A percentile compares a stretch with the other conserved stretches of the same genome.
phyloP scores from a whole-genome alignment of 805 yeast genomes.

The Brettanomyces sp. region DNA sequence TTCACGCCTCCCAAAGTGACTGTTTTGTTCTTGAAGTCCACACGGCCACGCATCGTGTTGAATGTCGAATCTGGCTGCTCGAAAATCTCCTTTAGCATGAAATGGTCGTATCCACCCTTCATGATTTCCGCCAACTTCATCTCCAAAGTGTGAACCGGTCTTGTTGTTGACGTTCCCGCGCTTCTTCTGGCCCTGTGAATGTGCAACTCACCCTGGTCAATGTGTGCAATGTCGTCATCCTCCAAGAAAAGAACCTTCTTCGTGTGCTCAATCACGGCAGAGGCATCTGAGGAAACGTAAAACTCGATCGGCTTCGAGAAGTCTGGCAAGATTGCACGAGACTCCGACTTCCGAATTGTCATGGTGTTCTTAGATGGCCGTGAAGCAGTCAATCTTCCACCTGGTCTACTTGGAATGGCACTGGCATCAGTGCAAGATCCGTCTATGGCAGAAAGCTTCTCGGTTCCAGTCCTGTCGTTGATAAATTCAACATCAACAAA shows the following conservation, averaged over 20 bases:
- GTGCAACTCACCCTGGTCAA: conserved; percentile 95
- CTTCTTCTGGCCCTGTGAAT: conserved; percentile 91
- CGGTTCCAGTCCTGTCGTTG: conserved; percentile 29
- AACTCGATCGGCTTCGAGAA: conserved; percentile 88
- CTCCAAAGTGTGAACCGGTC: conserved; percentile 94
- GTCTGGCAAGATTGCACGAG: conserved; percentile 94
- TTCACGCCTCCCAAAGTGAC: conserved; percentile 88
- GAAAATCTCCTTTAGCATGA: conserved; percentile 97
- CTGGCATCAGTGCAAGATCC: background rate
- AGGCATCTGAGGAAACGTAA: conserved; percentile 93
- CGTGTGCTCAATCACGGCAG: conserved; percentile 93
- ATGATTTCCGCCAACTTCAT: conserved; percentile 95
- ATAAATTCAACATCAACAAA: conserved; percentile 98
- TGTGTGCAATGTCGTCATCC: conserved; percentile 98
- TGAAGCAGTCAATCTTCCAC: background rate
- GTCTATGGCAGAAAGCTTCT: conserved; percentile 8
- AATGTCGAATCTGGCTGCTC: conserved; percentile 98
- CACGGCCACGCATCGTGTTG: conserved; percentile 98
- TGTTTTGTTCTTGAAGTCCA: conserved; percentile 72
- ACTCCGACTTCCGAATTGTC: conserved; percentile 35
- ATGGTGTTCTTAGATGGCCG: conserved; percentile 8
- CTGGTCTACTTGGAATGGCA: background rate
- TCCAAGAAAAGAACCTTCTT: conserved; percentile 93
- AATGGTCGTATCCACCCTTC: conserved; percentile 94
- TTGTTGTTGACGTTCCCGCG: conserved; percentile 82